A percentile compares a stretch with the other conserved stretches of the same genome.
These are phyloP conservation scores for Lichtheimia hyalospora DNA, from an alignment of 371 early-diverging fungal species.

Conservation along the genomic window DNA sequence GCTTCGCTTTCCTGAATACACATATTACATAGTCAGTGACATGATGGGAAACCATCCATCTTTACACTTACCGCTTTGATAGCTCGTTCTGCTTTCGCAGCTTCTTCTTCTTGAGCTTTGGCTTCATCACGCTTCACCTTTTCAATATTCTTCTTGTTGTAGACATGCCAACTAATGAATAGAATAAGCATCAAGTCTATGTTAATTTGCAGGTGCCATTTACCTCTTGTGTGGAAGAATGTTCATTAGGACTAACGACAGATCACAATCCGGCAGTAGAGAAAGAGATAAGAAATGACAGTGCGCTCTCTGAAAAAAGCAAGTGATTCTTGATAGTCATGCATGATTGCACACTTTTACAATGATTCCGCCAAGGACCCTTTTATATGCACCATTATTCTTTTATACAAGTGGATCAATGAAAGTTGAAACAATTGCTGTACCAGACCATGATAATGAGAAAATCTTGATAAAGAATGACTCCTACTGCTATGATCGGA, in stretches of 20 bases:
- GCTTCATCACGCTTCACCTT: slow-evolving; percentile 71
- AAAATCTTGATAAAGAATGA: too few species aligned
- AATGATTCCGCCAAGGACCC: too few species aligned
- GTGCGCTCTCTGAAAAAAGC: too few species aligned
- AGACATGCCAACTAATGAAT: slow-evolving; percentile 71
- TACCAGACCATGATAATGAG: too few species aligned
- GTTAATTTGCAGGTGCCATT: neutral
- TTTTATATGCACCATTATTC: too few species aligned
- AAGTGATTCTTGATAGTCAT: too few species aligned
- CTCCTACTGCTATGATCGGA: too few species aligned
- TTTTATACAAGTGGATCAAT: too few species aligned
- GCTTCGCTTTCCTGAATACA: slow-evolving; percentile 63
- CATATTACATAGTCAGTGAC: neutral
- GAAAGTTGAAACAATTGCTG: too few species aligned
- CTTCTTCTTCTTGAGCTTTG: slow-evolving; percentile 53
- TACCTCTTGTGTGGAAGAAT: slow-evolving; percentile 76
- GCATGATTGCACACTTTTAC: too few species aligned
- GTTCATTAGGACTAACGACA: slow-evolving; percentile 41
- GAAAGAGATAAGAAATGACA: too few species aligned
- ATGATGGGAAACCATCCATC: neutral
- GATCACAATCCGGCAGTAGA: too few species aligned
- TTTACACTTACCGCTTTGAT: slow-evolving; percentile 45
- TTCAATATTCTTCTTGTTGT: slow-evolving; percentile 72
- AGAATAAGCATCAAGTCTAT: neutral
- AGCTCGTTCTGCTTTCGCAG: slow-evolving; percentile 42